Evolutionary conservation across 345 rosid genomes (phyloP), one percentile per base, ranked within the genome.

Genomic region (Crucihimalaya himalaica): DNA sequence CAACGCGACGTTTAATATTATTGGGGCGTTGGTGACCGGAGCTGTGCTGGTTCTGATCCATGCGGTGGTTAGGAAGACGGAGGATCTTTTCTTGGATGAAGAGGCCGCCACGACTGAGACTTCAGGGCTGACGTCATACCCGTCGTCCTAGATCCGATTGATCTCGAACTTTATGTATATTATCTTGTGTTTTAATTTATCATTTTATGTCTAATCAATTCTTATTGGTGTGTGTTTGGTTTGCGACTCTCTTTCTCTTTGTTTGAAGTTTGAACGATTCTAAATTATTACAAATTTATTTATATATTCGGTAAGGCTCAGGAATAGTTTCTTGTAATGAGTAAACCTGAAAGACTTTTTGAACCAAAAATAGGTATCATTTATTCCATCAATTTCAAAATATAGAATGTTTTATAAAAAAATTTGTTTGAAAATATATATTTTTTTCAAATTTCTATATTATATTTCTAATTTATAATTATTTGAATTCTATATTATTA

Each of bases 11-110:
- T 8, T 59, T 46, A 89, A 91, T 28, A 85, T 91, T 13, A n/a
- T 84, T 53, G 84, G 78, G 63, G 82, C 96, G 9, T 28, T 91
- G 27, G 28, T 83, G 78, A 39, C 85, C 3, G 97, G 91, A 10
- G 86, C 35, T 61, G 92, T 74, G 27, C 3, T 85, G 16, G 81
- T 93, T 63, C 50, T 77, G 83, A 37, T 84, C 14, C 98, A 91
- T 27, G 92, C 88, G 52, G 85, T 81, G 15, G 35, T 89, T 18
- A 84, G 98, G 86, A 89, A 66, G 84, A 85, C 83, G 25, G 94
- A 93, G 20, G 91, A 89, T 79, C 74, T 86, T 80, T 73, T 67
- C 66, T 34, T 77, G 54, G 94, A 86, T 50, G 97, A 83, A 74
- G 97, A 86, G 28, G 74, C 86, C 23, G 81, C 84, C 21, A 1